These are phyloP conservation scores for Eleusine indica DNA, from an alignment of 176 grass and related monocot genomes.

Conservation along the genomic window DNA sequence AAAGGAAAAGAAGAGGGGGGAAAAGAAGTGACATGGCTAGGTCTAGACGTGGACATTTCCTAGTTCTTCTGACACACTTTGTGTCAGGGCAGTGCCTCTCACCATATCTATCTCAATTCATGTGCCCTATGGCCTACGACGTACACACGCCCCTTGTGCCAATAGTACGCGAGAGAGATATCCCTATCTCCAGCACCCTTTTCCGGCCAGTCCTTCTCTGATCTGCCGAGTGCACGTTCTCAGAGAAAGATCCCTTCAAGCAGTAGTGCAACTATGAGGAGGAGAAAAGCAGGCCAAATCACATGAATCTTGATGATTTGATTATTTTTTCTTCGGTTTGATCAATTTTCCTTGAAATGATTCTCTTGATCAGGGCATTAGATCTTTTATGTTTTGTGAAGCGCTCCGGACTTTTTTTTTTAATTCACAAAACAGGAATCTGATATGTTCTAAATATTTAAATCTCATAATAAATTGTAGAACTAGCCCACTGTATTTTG, in stretches of 20 bases:
- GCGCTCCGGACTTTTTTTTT: neutral
- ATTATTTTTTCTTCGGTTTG: neutral
- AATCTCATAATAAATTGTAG: neutral
- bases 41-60: slow-evolving; percentile 55
- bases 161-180: slow-evolving; percentile 32
- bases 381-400: no score
- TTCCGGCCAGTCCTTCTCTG: neutral
- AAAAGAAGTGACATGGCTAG: slow-evolving; percentile 21
- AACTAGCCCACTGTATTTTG: neutral
- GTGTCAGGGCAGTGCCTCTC: slow-evolving; percentile 44
- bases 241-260: neutral
- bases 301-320: slow-evolving; percentile 1
- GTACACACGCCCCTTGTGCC: slow-evolving; percentile 31
- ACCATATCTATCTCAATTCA: slow-evolving; percentile 51
- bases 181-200: neutral
- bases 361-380: neutral
- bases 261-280: slow-evolving; percentile 21
- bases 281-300: slow-evolving; percentile 23
- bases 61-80: slow-evolving; percentile 55
- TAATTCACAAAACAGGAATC: neutral
- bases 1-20: neutral
- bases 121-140: slow-evolving; percentile 50
- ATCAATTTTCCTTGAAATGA: neutral
- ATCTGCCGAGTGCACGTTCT: neutral
- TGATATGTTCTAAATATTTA: neutral